These are phyloP conservation scores for Suillus sp. DNA, from an alignment of 768 basidiomycete species.

Conservation along the genomic window DNA sequence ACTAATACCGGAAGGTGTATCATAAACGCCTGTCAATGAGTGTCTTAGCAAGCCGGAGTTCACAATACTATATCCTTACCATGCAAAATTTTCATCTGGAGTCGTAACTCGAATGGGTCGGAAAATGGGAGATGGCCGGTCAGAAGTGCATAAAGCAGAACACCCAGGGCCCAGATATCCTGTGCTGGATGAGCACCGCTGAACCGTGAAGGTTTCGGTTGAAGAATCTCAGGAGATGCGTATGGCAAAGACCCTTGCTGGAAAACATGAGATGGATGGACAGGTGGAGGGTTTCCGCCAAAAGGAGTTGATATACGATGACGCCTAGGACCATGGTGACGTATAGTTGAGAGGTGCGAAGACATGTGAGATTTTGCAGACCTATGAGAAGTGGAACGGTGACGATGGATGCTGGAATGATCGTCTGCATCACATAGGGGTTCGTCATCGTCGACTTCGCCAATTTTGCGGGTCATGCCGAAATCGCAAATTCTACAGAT, in stretches of 20 bases:
- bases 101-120: slow-evolving; percentile 88
- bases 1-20: slow-evolving; percentile 56
- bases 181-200: slow-evolving; percentile 61
- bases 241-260: slow-evolving; percentile 90
- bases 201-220: slow-evolving; percentile 47
- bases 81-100: slow-evolving; percentile 89
- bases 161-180: slow-evolving; percentile 96
- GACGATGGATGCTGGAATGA: slow-evolving; percentile 21
- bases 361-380: slow-evolving; percentile 25
- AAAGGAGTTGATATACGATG: slow-evolving; percentile 50
- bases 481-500: slow-evolving; percentile 87
- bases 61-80: slow-evolving; percentile 50
- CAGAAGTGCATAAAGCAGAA: slow-evolving; percentile 84
- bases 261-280: slow-evolving; percentile 43
- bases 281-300: slow-evolving; percentile 31
- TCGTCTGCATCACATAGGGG: slow-evolving; percentile 21
- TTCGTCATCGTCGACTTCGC: slow-evolving; percentile 45
- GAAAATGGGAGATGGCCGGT: slow-evolving; percentile 84
- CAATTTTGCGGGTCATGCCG: slow-evolving; percentile 73
- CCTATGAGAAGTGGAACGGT: slow-evolving; percentile 29
- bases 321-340: slow-evolving; percentile 46
- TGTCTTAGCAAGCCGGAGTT: slow-evolving; percentile 15
- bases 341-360: slow-evolving; percentile 23
- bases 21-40: slow-evolving; percentile 55
- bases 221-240: slow-evolving; percentile 84